Evolutionary conservation across 1,284 basidiomycete species (phyloP).

Genomic region (Ceratobasidium theobromae): DNA sequence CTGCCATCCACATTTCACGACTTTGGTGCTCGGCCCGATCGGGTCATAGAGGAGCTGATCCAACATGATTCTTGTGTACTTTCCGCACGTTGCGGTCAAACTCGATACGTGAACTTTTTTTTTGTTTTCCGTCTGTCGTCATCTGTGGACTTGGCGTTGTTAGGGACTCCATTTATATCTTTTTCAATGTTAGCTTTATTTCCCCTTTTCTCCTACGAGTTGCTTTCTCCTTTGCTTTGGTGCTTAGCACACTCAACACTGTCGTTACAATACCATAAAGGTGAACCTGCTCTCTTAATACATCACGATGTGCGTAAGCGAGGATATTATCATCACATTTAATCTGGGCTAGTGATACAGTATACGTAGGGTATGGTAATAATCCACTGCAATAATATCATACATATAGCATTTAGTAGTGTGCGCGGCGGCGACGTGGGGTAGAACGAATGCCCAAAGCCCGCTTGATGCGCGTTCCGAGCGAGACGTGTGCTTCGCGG

Average conservation of each 20-base stretch:
- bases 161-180: constrained; percentile 18
- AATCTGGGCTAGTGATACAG: constrained; percentile 10
- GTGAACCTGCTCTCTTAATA: constrained; percentile 18
- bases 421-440: constrained; percentile 14
- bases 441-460: constrained; percentile 33
- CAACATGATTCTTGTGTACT: constrained; percentile 23
- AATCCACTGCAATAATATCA: neutral
- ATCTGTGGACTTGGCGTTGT: constrained; percentile 17
- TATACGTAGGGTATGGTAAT: constrained; percentile 17
- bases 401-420: constrained; percentile 17
- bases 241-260: constrained; percentile 6
- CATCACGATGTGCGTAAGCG: neutral
- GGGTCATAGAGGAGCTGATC: constrained; percentile 18
- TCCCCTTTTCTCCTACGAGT: neutral
- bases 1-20: neutral
- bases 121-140: constrained; percentile 23
- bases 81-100: too few relatives aligned
- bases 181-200: neutral
- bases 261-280: constrained; percentile 31
- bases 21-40: neutral
- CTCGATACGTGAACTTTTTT: too few relatives aligned
- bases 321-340: neutral
- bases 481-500: constrained; percentile 32
- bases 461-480: constrained; percentile 33
- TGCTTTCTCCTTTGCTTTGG: too few relatives aligned